Conservation (phyloP, 768 basidiomycete genomes). For the Tulasnella sp. region DNA sequence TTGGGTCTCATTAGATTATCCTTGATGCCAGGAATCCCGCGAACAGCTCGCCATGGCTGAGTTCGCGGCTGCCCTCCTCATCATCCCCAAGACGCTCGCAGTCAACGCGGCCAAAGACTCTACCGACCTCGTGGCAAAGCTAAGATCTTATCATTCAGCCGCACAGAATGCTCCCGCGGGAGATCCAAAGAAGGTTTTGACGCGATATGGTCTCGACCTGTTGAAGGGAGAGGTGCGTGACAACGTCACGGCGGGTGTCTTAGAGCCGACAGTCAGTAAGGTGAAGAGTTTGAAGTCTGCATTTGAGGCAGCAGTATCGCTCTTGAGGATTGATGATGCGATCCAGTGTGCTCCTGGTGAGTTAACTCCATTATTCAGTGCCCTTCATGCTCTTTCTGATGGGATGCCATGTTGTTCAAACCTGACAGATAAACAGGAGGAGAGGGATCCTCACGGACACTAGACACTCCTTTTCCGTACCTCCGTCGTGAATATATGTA, state of each 20-base stretch:
- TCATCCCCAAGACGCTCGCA: slow-evolving; percentile 93
- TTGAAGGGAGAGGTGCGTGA: slow-evolving; percentile 91
- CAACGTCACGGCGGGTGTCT: slow-evolving; percentile 83
- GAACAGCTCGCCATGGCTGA: slow-evolving; percentile 99
- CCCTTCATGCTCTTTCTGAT: too few relatives aligned
- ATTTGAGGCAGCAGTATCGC: slow-evolving; percentile 88
- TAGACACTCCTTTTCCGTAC: slow-evolving; percentile 12
- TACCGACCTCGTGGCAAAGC: slow-evolving; percentile 91
- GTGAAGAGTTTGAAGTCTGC: slow-evolving; percentile 95
- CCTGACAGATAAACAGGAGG: slow-evolving; percentile 18
- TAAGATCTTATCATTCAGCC: slow-evolving; percentile 93
- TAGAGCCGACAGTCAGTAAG: slow-evolving; percentile 96
- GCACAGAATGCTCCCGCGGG: slow-evolving; percentile 85
- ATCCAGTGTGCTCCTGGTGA: slow-evolving; percentile 80
- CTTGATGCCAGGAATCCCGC: slow-evolving; percentile 65
- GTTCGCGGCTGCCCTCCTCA: slow-evolving; percentile 82
- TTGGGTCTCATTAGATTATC: background rate
- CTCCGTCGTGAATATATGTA: too few relatives aligned
- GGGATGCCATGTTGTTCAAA: background rate
- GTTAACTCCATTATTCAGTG: slow-evolving; percentile 23
- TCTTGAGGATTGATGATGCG: slow-evolving; percentile 93
- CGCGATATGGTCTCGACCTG: slow-evolving; percentile 91
- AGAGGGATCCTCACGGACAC: slow-evolving; percentile 29
- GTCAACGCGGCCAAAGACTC: slow-evolving; percentile 99
- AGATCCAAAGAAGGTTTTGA: slow-evolving; percentile 80